Evolutionary conservation across 176 grass and related monocot genomes (phyloP).

Genomic region (Cocos nucifera): DNA sequence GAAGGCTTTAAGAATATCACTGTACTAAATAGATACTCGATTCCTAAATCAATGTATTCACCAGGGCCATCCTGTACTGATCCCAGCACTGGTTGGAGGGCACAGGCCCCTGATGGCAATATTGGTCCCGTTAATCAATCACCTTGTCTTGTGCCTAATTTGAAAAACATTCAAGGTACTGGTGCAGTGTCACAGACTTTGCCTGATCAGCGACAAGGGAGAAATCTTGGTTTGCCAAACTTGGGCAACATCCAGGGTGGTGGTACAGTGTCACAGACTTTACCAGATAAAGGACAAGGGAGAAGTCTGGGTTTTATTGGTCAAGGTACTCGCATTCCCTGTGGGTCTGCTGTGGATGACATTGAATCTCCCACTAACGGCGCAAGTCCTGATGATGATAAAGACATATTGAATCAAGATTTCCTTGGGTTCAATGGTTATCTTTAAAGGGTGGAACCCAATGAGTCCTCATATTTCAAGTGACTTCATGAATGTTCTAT

Average conservation of each 20-base stretch:
- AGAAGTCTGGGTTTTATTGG: conserved; percentile 90
- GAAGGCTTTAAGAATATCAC: conserved; percentile 22
- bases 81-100: conserved; percentile 17
- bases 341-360: conserved; percentile 83
- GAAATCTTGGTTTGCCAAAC: conserved; percentile 48
- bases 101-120: neutral
- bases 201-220: conserved; percentile 56
- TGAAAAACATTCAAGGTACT: conserved; percentile 41
- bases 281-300: conserved; percentile 50
- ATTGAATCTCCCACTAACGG: conserved; percentile 76
- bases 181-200: conserved; percentile 32
- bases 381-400: conserved; percentile 53
- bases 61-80: conserved; percentile 2
- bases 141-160: conserved; percentile 23
- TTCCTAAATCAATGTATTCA: neutral
- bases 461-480: neutral
- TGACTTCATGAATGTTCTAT: conserved; percentile 11
- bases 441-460: conserved; percentile 31
- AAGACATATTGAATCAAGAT: conserved; percentile 52
- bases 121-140: conserved; percentile 26
- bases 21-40: conserved; percentile 1
- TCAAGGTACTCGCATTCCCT: conserved; percentile 84
- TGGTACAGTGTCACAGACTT: conserved; percentile 27
- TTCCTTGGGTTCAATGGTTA: conserved; percentile 61
- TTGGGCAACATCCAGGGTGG: conserved; percentile 43